Base-by-base conservation (phyloP, 1,284 basidiomycete genomes). In the Ceratobasidium sp. region DNA sequence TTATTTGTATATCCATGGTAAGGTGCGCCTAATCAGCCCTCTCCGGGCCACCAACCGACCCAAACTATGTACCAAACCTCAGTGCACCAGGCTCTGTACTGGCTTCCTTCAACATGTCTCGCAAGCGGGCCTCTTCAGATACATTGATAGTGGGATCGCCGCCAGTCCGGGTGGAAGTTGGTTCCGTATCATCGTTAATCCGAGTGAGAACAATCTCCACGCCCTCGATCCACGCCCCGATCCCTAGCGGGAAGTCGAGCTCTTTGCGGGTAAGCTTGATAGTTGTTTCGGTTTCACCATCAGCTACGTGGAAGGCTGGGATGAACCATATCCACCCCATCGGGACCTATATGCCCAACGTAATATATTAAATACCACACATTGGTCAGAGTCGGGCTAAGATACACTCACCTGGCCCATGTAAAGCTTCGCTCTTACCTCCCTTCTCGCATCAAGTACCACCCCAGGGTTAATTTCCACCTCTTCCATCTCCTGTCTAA, bases 261-360 rank as follows among this genome's bases (percentile, higher is more conserved):
- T 94, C 90, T 77, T 87, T 88, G 29, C 83, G 84, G 61, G 84
- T 85, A 69, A 89, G 81, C 27, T 81, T 79, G 46, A 89, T 73
- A 31, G 58, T 72, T n/a, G 53, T 73, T 49, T 62, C 65, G 22
- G 56, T 34, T 29, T n/a, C 68, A 31, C 16, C 37, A 49, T 85
- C 84, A 0, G 86, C 83, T 82, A 94, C 86, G 79, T 94, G 92
- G 83, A 95, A 94, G 0, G 89, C 85, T 0, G 93, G 93, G 75
- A 95, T 88, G 79, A 94, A 85, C 93, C 93, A 94, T 69, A 89
- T 81, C 93, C 93, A 95, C 31, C 91, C 89, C 81, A 95, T 88
- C 77, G 91, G 89, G 0, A 93, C 84, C 86, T 92, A 80, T 7
- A 41, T n/a, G 14, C 24, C 9, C 39, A 19, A 27, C 27, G 24